Evolutionary conservation across 2,329 filamentous ascomycete genomes (phyloP).

Genomic region (Juglanconis juglandina): DNA sequence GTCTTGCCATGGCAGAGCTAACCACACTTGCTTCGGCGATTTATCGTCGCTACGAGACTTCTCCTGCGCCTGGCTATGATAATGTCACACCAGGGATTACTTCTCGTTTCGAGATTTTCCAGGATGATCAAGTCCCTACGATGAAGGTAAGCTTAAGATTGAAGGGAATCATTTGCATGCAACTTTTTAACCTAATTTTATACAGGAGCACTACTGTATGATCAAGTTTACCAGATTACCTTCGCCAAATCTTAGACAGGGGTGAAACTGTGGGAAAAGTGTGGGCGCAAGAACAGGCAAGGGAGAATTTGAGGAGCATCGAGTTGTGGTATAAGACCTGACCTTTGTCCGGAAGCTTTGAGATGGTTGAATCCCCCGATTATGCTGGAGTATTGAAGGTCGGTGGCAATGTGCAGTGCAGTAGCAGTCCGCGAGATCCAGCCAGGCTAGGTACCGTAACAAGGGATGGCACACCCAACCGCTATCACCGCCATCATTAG

Average conservation of each 20-base stretch:
- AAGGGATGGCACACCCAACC: too few relatives aligned
- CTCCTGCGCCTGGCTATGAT: conserved; percentile 26
- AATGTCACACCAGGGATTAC: conserved; percentile 35
- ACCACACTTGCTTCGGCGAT: conserved; percentile 41
- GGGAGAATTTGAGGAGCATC: too few relatives aligned
- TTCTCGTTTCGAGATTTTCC: conserved; percentile 28
- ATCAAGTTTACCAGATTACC: not conserved
- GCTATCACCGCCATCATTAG: too few relatives aligned
- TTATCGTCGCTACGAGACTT: conserved; percentile 40
- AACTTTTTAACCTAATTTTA: not conserved
- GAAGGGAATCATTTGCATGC: not conserved
- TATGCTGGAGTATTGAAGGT: not conserved
- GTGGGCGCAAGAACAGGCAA: too few relatives aligned
- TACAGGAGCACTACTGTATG: not conserved
- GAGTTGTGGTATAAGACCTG: too few relatives aligned
- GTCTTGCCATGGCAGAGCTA: conserved; percentile 50
- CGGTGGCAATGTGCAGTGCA: not conserved
- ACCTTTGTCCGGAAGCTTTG: too few relatives aligned
- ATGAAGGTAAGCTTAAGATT: not conserved
- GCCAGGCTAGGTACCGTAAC: too few relatives aligned
- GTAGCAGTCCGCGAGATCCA: not conserved
- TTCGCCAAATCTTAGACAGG: not conserved
- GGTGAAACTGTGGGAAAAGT: not conserved
- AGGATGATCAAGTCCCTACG: not conserved
- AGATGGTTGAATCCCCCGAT: not conserved